Evolutionary conservation across 164 flowering plant species (phyloP).

Genomic region (Liquidambar formosana): DNA sequence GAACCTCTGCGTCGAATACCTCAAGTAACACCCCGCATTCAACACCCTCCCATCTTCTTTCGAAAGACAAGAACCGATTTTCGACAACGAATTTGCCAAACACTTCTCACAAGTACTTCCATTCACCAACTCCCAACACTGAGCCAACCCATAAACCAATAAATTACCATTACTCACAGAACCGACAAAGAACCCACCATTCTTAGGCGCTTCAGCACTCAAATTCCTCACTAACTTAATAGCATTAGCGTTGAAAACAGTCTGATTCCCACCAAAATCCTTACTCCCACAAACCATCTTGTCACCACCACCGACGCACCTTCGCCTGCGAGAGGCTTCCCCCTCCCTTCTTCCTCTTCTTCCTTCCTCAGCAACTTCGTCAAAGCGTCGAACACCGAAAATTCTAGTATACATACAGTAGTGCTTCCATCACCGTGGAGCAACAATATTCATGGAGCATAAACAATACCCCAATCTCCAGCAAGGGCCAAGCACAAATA

Average conservation of each 20-base stretch:
- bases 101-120: slow-evolving; percentile 44
- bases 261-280: slow-evolving; percentile 23
- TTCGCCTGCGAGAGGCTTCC: slow-evolving; percentile 47
- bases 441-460: no score
- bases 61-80: slow-evolving; percentile 39
- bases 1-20: slow-evolving; percentile 57
- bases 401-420: no score
- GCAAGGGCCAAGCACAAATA: no score
- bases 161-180: slow-evolving; percentile 35
- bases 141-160: slow-evolving; percentile 71
- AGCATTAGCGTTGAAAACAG: slow-evolving; percentile 29
- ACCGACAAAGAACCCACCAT: slow-evolving; percentile 55
- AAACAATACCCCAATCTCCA: no score
- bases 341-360: slow-evolving; percentile 44
- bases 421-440: no score
- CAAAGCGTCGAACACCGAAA: no score
- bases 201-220: slow-evolving; percentile 46
- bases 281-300: slow-evolving; percentile 40
- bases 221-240: slow-evolving; percentile 43
- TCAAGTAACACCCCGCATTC: slow-evolving; percentile 73
- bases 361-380: slow-evolving; percentile 78
- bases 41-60: slow-evolving; percentile 63
- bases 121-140: slow-evolving; percentile 65
- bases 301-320: slow-evolving; percentile 18
- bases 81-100: slow-evolving; percentile 40